phyloP scores from a whole-genome alignment of 2,329 filamentous ascomycete genomes.

The Magnaporthales sp. region DNA sequence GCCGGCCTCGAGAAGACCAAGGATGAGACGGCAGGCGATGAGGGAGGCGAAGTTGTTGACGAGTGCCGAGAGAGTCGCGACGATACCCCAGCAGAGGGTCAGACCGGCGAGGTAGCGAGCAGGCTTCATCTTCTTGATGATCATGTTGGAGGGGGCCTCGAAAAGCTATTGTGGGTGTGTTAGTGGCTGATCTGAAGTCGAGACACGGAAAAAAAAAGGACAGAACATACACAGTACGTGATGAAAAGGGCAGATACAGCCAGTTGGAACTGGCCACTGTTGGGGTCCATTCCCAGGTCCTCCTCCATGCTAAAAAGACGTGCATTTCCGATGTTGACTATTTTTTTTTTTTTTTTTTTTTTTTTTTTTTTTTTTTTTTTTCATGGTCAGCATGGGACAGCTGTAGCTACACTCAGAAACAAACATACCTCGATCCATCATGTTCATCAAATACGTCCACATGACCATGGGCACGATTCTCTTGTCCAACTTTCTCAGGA shows the following conservation, averaged over 20 bases:
- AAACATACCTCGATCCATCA: slow-evolving; percentile 5
- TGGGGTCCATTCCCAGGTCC: slow-evolving; percentile 41
- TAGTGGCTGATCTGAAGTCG: not conserved
- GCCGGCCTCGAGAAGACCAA: slow-evolving; percentile 51
- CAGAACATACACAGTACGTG: slow-evolving; percentile 24
- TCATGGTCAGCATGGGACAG: not conserved
- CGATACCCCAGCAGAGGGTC: slow-evolving; percentile 35
- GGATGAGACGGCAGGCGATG: slow-evolving; percentile 46
- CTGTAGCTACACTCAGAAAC: not conserved
- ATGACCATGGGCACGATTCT: slow-evolving; percentile 5
- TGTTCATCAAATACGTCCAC: slow-evolving; percentile 5
- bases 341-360: not conserved
- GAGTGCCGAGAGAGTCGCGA: slow-evolving; percentile 48
- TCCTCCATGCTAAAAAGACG: slow-evolving; percentile 51
- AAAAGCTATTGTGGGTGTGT: not conserved
- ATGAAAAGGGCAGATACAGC: slow-evolving; percentile 48
- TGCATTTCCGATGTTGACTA: slow-evolving; percentile 7
- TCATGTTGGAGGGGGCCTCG: slow-evolving; percentile 5
- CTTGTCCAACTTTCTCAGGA: slow-evolving; percentile 3
- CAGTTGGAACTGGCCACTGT: slow-evolving; percentile 49
- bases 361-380: no score
- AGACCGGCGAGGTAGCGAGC: slow-evolving; percentile 3
- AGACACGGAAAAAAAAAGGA: no score
- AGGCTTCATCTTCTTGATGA: slow-evolving; percentile 3
- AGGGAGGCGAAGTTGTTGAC: slow-evolving; percentile 45